Conservation (phyloP, 495 filamentous ascomycete genomes). For the Apiosordaria backusii region DNA sequence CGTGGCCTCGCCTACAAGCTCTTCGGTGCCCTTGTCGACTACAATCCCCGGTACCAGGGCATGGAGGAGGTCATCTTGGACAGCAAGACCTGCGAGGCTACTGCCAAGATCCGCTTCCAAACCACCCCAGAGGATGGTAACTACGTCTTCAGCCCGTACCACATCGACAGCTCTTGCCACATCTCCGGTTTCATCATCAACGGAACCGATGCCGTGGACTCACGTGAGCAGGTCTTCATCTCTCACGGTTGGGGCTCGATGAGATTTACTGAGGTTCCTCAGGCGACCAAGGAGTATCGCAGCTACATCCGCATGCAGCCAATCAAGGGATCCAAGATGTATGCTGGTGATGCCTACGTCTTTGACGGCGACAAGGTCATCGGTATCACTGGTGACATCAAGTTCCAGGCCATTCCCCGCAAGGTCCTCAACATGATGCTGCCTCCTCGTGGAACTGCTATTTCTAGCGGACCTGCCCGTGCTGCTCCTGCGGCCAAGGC, state of each 20-base stretch:
- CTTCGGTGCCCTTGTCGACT: constrained; percentile 68
- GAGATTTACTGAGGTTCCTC: constrained; percentile 62
- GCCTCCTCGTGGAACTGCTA: constrained; percentile 53
- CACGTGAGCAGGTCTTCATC: constrained; percentile 67
- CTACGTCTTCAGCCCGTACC: constrained; percentile 66
- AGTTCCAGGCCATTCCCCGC: constrained; percentile 65
- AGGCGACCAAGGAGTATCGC: constrained; percentile 61
- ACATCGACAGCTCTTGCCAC: constrained; percentile 67
- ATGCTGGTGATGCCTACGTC: constrained; percentile 60
- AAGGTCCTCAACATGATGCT: constrained; percentile 63
- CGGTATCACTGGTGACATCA: constrained; percentile 49
- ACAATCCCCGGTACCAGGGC: constrained; percentile 61
- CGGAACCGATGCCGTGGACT: constrained; percentile 67
- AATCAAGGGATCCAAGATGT: constrained; percentile 49
- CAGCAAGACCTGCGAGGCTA: constrained; percentile 67
- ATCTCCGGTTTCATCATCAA: constrained; percentile 79
- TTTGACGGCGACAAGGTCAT: constrained; percentile 62
- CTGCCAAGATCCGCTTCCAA: constrained; percentile 64
- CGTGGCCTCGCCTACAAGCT: constrained; percentile 75
- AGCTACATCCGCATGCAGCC: constrained; percentile 68
- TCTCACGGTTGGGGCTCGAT: constrained; percentile 79
- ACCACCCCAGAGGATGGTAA: constrained; percentile 54
- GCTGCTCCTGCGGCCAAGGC: constrained; percentile 37
- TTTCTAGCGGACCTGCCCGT: constrained; percentile 31
- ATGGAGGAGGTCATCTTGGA: constrained; percentile 77